Percentiles rank a stretch among this genome's conserved stretches.
Evolutionary conservation across 169 alveolate species (phyloP).

Genomic region (Amoebophrya sp.): DNA sequence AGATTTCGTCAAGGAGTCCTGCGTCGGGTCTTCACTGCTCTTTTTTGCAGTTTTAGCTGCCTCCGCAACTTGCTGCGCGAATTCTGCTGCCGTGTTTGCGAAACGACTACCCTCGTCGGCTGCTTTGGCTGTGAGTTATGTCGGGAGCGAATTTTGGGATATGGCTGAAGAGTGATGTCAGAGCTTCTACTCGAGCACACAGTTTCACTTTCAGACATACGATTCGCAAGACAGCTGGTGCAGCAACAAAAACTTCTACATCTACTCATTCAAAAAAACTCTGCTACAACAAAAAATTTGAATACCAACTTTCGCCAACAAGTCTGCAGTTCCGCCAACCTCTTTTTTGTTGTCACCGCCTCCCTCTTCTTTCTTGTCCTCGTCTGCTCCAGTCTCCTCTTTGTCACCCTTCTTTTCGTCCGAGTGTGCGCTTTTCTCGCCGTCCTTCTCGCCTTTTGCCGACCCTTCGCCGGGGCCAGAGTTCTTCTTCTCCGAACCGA

Average conservation of each 20-base stretch:
- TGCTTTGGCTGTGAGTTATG: neutral
- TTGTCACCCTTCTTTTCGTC: neutral
- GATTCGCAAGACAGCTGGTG: too few species aligned
- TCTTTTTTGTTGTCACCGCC: neutral
- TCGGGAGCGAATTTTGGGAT: too few species aligned
- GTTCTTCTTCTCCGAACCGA: neutral
- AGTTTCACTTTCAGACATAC: too few species aligned
- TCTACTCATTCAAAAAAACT: too few species aligned
- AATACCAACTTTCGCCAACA: neutral
- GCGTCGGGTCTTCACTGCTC: neutral
- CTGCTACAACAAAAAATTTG: too few species aligned
- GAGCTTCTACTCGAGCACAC: too few species aligned
- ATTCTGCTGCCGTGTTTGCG: neutral
- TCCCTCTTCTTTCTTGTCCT: neutral
- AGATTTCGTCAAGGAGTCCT: neutral
- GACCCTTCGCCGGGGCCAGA: neutral
- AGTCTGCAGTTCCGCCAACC: neutral
- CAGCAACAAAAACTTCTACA: too few species aligned
- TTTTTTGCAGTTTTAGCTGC: neutral
- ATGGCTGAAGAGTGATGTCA: too few species aligned
- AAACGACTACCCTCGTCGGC: neutral
- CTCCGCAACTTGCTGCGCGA: slow-evolving; percentile 26
- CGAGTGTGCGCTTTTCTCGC: neutral
- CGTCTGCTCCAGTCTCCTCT: neutral
- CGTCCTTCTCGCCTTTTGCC: neutral